Percentiles rank a stretch among this genome's conserved stretches.
phyloP scores from a whole-genome alignment of 2,329 filamentous ascomycete species.

The Acrodontium crateriforme region DNA sequence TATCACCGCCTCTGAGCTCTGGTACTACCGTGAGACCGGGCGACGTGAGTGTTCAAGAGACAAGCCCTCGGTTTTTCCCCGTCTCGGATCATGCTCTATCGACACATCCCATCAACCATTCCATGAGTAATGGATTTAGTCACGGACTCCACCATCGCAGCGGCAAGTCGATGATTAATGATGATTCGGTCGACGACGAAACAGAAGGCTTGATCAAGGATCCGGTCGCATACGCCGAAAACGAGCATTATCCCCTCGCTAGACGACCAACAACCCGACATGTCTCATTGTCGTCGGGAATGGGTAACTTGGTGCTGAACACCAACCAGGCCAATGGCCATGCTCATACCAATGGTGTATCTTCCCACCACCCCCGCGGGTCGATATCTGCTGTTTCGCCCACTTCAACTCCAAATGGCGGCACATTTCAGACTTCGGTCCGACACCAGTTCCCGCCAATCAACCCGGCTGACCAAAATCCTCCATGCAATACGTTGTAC shows the following conservation, averaged over 20 bases:
- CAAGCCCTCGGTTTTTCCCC: constrained; percentile 39
- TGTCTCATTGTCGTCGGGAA: constrained; percentile 51
- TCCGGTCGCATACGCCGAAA: constrained; percentile 60
- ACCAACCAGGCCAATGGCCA: constrained; percentile 35
- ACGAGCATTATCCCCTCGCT: constrained; percentile 37
- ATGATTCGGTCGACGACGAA: constrained; percentile 56
- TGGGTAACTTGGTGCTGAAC: constrained; percentile 58
- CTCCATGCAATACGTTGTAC: constrained; percentile 94
- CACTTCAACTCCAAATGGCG: constrained; percentile 36
- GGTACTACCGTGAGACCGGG: constrained; percentile 39
- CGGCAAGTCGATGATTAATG: constrained; percentile 60
- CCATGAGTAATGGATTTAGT: too few species aligned
- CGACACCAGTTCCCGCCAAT: constrained; percentile 65
- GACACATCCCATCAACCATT: too few species aligned
- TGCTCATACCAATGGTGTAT: constrained; percentile 21
- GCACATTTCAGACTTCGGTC: constrained; percentile 45
- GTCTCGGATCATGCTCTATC: too few species aligned
- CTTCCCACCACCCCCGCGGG: constrained; percentile 41
- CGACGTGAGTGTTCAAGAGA: constrained; percentile 47
- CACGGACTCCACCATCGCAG: constrained; percentile 45
- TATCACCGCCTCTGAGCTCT: constrained; percentile 43
- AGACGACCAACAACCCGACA: constrained; percentile 58
- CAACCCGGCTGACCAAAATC: constrained; percentile 91
- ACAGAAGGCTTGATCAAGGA: constrained; percentile 59
- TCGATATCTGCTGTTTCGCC: constrained; percentile 27